Evolutionary conservation across 257 asterid species (phyloP).

Genomic region (Catharanthus roseus): DNA sequence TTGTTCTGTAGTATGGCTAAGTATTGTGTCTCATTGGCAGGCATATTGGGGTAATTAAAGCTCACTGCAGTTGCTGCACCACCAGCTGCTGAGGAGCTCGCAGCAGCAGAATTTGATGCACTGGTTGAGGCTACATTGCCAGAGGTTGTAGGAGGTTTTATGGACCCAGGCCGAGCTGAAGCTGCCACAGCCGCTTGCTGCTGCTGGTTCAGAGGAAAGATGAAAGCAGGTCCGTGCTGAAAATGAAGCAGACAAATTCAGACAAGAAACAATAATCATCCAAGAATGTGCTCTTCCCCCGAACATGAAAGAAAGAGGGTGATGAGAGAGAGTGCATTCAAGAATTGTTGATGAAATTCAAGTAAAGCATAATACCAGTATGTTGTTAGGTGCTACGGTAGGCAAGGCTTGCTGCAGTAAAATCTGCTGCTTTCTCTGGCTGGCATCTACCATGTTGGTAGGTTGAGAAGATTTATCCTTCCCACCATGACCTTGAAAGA

Average conservation of each 20-base stretch:
- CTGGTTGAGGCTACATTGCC: slow-evolving; percentile 30
- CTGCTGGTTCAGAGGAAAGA: slow-evolving; percentile 87
- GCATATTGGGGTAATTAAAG: slow-evolving; percentile 78
- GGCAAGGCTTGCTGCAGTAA: slow-evolving; percentile 81
- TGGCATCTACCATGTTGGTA: slow-evolving; percentile 38
- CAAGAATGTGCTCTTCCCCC: neutral
- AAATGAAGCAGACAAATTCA: neutral
- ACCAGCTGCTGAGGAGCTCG: slow-evolving; percentile 29
- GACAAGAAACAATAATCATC: neutral
- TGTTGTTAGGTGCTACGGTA: slow-evolving; percentile 60
- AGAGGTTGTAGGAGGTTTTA: slow-evolving; percentile 24
- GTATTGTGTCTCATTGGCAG: slow-evolving; percentile 69
- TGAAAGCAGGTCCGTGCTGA: slow-evolving; percentile 74
- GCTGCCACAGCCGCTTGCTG: slow-evolving; percentile 66
- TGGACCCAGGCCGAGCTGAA: slow-evolving; percentile 35
- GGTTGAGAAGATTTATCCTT: slow-evolving; percentile 65
- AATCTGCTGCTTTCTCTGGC: slow-evolving; percentile 75
- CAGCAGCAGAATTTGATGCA: slow-evolving; percentile 30
- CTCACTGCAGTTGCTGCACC: slow-evolving; percentile 54
- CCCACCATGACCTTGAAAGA: slow-evolving; percentile 35
- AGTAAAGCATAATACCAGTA: slow-evolving; percentile 43
- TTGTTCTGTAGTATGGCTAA: slow-evolving; percentile 78
- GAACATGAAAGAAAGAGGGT: neutral
- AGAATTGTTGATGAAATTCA: neutral
- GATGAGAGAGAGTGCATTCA: neutral